Percentiles rank a stretch among this genome's conserved stretches.
Conservation (phyloP, 1,139 yeast genomes). For the Yamadazyma mexicana region DNA sequence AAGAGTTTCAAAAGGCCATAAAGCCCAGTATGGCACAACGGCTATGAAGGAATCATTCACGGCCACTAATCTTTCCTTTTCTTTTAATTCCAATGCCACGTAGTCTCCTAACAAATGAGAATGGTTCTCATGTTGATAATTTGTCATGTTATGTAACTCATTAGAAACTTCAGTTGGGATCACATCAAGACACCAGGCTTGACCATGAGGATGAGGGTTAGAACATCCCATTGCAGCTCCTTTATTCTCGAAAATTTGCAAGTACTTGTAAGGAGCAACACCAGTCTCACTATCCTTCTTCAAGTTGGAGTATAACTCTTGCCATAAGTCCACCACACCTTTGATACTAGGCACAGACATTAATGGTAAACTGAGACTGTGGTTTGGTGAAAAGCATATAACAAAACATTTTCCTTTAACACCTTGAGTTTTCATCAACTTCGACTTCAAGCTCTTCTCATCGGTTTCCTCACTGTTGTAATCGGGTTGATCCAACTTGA, state of each 20-base stretch:
- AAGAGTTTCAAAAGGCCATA: slow-evolving; percentile 79
- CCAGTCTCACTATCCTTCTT: slow-evolving; percentile 36
- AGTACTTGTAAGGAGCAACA: slow-evolving; percentile 53
- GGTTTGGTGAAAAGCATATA: slow-evolving; percentile 74
- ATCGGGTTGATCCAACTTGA: slow-evolving; percentile 56
- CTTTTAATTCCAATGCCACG: slow-evolving; percentile 55
- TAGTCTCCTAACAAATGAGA: slow-evolving; percentile 64
- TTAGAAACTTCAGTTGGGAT: slow-evolving; percentile 69
- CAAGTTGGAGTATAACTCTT: slow-evolving; percentile 45
- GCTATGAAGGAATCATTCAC: slow-evolving; percentile 65
- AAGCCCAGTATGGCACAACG: slow-evolving; percentile 83
- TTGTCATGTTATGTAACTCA: slow-evolving; percentile 53
- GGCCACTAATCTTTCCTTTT: slow-evolving; percentile 53
- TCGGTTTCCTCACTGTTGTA: slow-evolving; percentile 22
- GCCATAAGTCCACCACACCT: slow-evolving; percentile 62
- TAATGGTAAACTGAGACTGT: slow-evolving; percentile 63
- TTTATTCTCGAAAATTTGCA: slow-evolving; percentile 77
- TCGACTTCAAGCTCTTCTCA: slow-evolving; percentile 30
- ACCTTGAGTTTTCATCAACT: slow-evolving; percentile 56
- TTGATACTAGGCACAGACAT: slow-evolving; percentile 49
- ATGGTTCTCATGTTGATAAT: slow-evolving; percentile 45
- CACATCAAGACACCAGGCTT: slow-evolving; percentile 72
- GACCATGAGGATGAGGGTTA: slow-evolving; percentile 80
- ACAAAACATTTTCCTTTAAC: slow-evolving; percentile 72
- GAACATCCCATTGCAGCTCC: slow-evolving; percentile 85